These are phyloP conservation scores for Rhodotorula sp. DNA, from an alignment of 1,284 basidiomycete species.

Conservation along the genomic window DNA sequence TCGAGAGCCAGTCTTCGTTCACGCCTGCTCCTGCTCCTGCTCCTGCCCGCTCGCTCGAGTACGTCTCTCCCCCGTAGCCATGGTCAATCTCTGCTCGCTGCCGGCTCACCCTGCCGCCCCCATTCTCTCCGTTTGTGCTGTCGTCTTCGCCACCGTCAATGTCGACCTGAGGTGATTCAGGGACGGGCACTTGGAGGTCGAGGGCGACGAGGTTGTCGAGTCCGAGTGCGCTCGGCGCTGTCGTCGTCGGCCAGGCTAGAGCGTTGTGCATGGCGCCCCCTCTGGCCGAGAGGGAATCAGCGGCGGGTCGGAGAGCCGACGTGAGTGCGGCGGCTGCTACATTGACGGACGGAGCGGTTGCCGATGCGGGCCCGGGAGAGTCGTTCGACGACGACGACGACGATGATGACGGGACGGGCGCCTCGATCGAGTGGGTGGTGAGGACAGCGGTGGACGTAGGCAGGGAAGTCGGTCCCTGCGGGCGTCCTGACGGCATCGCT, in stretches of 20 bases:
- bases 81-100: constrained; percentile 19
- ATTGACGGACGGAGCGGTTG: not conserved
- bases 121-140: not conserved
- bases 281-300: constrained; percentile 25
- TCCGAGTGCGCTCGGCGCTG: constrained; percentile 9
- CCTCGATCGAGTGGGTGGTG: too few relatives aligned
- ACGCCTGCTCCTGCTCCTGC: not conserved
- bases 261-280: constrained; percentile 30
- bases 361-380: too few relatives aligned
- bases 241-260: constrained; percentile 3
- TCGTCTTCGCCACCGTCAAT: not conserved
- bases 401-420: not conserved
- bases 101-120: constrained; percentile 3
- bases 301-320: constrained; percentile 18
- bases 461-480: constrained; percentile 1
- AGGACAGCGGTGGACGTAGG: constrained; percentile 16
- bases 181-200: constrained; percentile 23
- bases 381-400: not conserved
- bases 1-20: not conserved
- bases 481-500: not conserved
- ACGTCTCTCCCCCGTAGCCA: constrained; percentile 36
- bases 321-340: constrained; percentile 17
- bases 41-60: not conserved
- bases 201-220: constrained; percentile 29
- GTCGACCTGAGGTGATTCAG: constrained; percentile 13